Percentiles rank a stretch among this genome's conserved stretches.
These are phyloP conservation scores for Lecanicillium sp. DNA, from an alignment of 2,329 filamentous ascomycete genomes.

Conservation along the genomic window DNA sequence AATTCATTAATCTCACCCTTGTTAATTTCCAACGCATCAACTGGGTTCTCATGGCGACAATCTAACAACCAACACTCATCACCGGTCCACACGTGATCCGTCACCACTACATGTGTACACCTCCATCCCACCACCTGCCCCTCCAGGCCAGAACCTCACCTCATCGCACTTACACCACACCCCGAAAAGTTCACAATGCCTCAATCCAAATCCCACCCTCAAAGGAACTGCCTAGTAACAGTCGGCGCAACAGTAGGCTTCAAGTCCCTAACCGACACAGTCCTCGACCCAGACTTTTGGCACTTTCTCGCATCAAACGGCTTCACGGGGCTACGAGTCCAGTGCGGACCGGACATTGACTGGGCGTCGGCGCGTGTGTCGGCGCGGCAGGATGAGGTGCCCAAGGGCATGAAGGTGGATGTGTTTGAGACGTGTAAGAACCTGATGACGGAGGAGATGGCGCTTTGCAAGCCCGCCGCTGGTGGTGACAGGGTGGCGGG, in stretches of 20 bases:
- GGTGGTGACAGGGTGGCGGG: conserved; percentile 46
- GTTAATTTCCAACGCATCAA: too few relatives aligned
- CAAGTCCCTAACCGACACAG: conserved; percentile 56
- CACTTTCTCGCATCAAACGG: conserved; percentile 44
- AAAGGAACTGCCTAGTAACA: conserved; percentile 66
- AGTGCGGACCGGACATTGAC: conserved; percentile 64
- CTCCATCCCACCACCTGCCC: not conserved
- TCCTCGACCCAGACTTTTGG: conserved; percentile 56
- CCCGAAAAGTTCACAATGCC: not conserved
- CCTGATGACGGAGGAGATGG: conserved; percentile 40
- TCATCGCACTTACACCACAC: not conserved
- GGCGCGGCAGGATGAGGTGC: conserved; percentile 15
- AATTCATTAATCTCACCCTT: too few relatives aligned
- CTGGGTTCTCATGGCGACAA: too few relatives aligned
- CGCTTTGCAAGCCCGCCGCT: conserved; percentile 37
- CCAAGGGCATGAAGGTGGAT: conserved; percentile 16
- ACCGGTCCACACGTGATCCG: not conserved
- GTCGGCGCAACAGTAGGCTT: conserved; percentile 90
- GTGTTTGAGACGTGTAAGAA: conserved; percentile 25
- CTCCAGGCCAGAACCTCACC: not conserved
- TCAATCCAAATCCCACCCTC: conserved; percentile 2
- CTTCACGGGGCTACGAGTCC: conserved; percentile 68
- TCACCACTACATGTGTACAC: too few relatives aligned
- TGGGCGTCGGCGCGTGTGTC: conserved; percentile 20
- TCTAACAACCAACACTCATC: too few relatives aligned